phyloP scores from a whole-genome alignment of 345 rosid species.

The Aquilaria malaccensis region DNA sequence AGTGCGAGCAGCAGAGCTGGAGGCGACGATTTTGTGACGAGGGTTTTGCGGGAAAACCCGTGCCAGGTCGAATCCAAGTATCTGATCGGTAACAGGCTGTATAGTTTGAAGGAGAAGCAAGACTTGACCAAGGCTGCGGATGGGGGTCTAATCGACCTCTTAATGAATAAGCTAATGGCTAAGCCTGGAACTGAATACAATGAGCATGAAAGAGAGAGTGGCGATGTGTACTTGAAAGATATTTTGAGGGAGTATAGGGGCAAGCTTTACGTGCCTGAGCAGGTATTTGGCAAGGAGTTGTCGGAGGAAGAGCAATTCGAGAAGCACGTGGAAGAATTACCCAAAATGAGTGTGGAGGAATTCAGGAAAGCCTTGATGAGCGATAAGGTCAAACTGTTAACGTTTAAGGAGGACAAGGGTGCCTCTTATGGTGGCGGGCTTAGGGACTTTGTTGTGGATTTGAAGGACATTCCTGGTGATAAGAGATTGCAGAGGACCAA shows the following conservation, averaged over 20 bases:
- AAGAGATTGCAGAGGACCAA: conserved; percentile 80
- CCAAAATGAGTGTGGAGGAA: conserved; percentile 67
- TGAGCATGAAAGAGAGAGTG: conserved; percentile 20
- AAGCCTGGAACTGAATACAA: conserved; percentile 17
- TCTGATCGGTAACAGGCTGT: conserved; percentile 48
- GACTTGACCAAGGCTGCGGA: conserved; percentile 31
- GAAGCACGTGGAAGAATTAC: conserved; percentile 50
- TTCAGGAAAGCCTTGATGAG: conserved; percentile 54
- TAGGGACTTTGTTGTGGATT: conserved; percentile 65
- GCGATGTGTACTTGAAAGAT: conserved; percentile 66
- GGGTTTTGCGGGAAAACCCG: conserved; percentile 74
- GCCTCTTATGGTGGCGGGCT: conserved; percentile 19
- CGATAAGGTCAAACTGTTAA: conserved; percentile 64
- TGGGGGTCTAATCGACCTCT: conserved; percentile 30
- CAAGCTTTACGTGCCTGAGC: conserved; percentile 89
- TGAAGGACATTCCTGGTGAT: conserved; percentile 81
- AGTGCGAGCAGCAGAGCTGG: conserved; percentile 20
- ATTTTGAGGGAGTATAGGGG: conserved; percentile 75
- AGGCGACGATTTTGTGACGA: conserved; percentile 55
- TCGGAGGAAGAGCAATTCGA: conserved; percentile 76
- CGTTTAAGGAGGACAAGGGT: conserved; percentile 49
- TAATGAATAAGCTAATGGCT: conserved; percentile 34
- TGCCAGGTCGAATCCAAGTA: conserved; percentile 76
- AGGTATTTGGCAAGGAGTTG: conserved; percentile 58
- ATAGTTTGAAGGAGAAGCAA: conserved; percentile 55